phyloP scores from a whole-genome alignment of 2,329 filamentous ascomycete genomes.

The Chaetomium olivaceum region DNA sequence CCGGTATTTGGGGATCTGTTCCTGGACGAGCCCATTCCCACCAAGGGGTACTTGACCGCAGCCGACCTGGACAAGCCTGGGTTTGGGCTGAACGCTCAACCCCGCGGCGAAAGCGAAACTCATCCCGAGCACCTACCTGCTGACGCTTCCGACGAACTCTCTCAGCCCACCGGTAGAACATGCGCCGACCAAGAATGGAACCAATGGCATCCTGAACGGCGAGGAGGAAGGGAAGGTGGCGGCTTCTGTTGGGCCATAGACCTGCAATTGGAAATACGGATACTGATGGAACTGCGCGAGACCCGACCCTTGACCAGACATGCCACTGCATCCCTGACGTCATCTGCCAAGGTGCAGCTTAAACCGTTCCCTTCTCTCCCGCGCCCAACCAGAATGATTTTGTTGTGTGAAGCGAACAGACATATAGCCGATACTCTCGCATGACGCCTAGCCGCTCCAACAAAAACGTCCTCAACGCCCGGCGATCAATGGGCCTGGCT shows the following conservation, averaged over 20 bases:
- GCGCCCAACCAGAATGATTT: neutral
- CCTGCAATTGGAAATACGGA: neutral
- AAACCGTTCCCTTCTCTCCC: neutral
- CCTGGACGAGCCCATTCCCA: constrained; percentile 84
- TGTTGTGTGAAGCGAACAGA: neutral
- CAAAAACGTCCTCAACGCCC: neutral
- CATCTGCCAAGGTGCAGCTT: neutral
- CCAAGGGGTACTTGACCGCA: constrained; percentile 76
- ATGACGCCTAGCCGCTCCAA: neutral
- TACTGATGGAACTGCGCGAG: neutral
- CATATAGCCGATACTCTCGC: neutral
- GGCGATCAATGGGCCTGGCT: neutral
- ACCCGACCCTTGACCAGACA: neutral
- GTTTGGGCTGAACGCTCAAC: constrained; percentile 86
- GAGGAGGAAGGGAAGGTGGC: neutral
- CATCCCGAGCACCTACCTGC: constrained; percentile 71
- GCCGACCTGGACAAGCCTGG: constrained; percentile 83
- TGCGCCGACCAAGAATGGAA: constrained; percentile 7
- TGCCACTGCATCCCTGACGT: neutral
- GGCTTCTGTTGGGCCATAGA: neutral
- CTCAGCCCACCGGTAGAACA: constrained; percentile 39
- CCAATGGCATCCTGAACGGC: neutral
- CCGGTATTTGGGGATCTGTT: constrained; percentile 93
- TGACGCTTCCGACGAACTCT: constrained; percentile 63
- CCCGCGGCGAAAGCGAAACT: constrained; percentile 69